These are phyloP conservation scores for Globisporangium acanthophoron DNA, from an alignment of 352 stramenopile species.

Conservation along the genomic window DNA sequence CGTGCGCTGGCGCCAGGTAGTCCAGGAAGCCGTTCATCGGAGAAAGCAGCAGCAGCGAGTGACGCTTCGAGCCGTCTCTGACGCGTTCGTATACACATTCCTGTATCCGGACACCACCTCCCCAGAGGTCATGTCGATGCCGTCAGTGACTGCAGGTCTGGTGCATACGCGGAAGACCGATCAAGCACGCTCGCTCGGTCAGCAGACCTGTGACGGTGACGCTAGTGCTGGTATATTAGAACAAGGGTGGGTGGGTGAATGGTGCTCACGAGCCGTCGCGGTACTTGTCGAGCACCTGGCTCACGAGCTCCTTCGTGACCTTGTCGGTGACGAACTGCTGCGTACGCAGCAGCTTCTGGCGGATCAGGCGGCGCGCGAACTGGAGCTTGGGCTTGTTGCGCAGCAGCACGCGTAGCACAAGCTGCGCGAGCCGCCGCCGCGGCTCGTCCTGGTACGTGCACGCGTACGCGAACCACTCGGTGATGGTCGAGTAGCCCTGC, in stretches of 20 bases:
- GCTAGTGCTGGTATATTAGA: not conserved
- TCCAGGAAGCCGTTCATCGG: slow-evolving; percentile 59
- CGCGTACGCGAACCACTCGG: slow-evolving; percentile 44
- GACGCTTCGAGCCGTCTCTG: no score
- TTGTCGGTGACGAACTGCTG: slow-evolving; percentile 25
- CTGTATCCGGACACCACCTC: no score
- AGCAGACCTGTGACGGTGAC: not conserved
- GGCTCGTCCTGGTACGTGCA: slow-evolving; percentile 48
- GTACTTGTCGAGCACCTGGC: slow-evolving; percentile 30
- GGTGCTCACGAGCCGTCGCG: slow-evolving; percentile 16
- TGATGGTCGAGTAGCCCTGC: slow-evolving; percentile 47
- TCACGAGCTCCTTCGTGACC: slow-evolving; percentile 44
- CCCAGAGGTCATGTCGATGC: no score
- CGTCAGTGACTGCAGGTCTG: no score
- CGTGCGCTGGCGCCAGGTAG: slow-evolving; percentile 26
- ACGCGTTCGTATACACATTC: no score
- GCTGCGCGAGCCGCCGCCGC: slow-evolving; percentile 32
- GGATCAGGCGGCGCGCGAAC: slow-evolving; percentile 43
- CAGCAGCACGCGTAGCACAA: slow-evolving; percentile 52
- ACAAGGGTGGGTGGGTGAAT: slow-evolving; percentile 10
- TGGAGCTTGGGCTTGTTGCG: slow-evolving; percentile 38
- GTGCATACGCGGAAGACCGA: no score
- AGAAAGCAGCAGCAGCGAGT: no score
- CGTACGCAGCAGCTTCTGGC: slow-evolving; percentile 17
- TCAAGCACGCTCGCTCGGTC: no score